phyloP scores from a whole-genome alignment of 2,329 filamentous ascomycete genomes.

The Kalmusia sp. region DNA sequence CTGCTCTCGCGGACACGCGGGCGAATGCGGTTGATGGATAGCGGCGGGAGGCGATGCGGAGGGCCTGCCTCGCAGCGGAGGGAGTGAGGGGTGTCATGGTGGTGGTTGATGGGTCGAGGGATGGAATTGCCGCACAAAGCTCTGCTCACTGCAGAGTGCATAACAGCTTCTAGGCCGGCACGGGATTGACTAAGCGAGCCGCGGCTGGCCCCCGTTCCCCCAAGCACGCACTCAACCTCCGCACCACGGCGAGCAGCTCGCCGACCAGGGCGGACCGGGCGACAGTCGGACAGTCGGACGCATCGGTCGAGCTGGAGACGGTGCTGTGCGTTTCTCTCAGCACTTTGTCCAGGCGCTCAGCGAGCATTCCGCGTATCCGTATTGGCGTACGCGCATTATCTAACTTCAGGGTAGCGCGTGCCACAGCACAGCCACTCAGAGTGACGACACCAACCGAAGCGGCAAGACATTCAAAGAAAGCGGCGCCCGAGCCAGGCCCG shows the following conservation, averaged over 20 bases:
- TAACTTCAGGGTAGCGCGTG: constrained; percentile 13
- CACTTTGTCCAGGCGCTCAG: not conserved
- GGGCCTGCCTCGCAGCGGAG: constrained; percentile 76
- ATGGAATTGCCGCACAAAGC: constrained; percentile 15
- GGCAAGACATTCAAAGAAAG: constrained; percentile 23
- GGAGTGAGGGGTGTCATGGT: constrained; percentile 63
- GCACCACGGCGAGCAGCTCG: constrained; percentile 10
- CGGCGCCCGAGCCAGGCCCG: constrained; percentile 15
- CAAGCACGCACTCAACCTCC: constrained; percentile 6
- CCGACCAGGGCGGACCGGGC: constrained; percentile 4
- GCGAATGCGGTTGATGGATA: constrained; percentile 52
- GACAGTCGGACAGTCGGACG: constrained; percentile 4
- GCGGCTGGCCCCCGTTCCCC: not conserved
- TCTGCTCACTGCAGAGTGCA: not conserved
- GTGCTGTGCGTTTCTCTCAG: not conserved
- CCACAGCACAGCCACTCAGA: constrained; percentile 32
- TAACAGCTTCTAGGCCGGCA: not conserved
- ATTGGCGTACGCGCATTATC: constrained; percentile 1
- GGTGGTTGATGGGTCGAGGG: constrained; percentile 18
- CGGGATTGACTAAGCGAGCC: constrained; percentile 13
- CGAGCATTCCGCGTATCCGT: constrained; percentile 1
- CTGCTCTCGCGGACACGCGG: constrained; percentile 49
- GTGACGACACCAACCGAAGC: constrained; percentile 35
- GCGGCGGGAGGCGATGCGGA: constrained; percentile 63
- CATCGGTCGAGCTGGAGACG: not conserved